Percentiles rank a stretch among this genome's conserved stretches.
phyloP scores from a whole-genome alignment of 768 basidiomycete genomes.

The Mycena crocata region DNA sequence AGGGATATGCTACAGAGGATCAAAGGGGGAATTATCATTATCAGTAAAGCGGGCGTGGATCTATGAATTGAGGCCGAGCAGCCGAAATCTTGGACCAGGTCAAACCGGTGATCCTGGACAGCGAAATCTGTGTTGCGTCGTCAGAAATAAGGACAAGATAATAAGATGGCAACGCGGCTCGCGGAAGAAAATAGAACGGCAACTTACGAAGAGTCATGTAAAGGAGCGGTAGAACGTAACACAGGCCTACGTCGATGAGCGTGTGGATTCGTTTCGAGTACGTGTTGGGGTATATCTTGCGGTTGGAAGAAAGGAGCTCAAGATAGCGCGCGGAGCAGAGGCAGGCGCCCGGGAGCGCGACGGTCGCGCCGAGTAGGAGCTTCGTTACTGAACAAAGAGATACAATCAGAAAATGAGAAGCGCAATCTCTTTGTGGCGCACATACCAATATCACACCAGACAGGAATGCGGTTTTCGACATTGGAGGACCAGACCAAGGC shows the following conservation, averaged over 20 bases:
- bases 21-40: conserved; percentile 21
- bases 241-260: conserved; percentile 22
- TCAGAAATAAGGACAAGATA: neutral
- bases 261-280: conserved; percentile 26
- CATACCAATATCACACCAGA: conserved; percentile 31
- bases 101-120: conserved; percentile 29
- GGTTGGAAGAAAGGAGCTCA: conserved; percentile 20
- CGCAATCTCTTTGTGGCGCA: neutral
- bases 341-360: conserved; percentile 25
- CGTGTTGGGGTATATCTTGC: conserved; percentile 28
- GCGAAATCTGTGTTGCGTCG: conserved; percentile 10
- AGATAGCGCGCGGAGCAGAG: conserved; percentile 22
- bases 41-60: conserved; percentile 19
- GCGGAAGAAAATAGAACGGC: neutral
- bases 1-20: conserved; percentile 18
- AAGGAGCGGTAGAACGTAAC: conserved; percentile 26
- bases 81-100: conserved; percentile 16
- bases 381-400: conserved; percentile 9
- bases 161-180: too few relatives aligned
- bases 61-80: conserved; percentile 23
- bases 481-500: conserved; percentile 25
- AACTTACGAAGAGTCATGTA: conserved; percentile 25
- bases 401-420: neutral
- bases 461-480: neutral
- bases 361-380: conserved; percentile 5